phyloP scores from a whole-genome alignment of 805 yeast genomes.

The Nakazawaea ernobii region DNA sequence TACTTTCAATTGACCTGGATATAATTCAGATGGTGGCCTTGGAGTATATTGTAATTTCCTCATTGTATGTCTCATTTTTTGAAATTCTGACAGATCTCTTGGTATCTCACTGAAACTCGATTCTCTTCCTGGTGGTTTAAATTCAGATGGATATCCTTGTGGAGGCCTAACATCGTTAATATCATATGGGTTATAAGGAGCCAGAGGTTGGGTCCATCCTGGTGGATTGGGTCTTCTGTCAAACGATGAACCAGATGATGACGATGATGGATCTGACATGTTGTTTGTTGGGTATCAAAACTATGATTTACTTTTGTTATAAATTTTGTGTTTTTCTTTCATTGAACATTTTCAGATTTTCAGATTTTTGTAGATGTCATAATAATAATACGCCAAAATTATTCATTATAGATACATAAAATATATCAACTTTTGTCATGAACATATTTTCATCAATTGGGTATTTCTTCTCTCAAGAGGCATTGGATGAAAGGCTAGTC shows the following conservation, averaged over 20 bases:
- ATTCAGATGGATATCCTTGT: constrained; percentile 83
- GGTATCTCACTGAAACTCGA: constrained; percentile 48
- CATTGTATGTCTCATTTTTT: constrained; percentile 69
- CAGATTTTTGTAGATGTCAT: no score
- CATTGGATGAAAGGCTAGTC: constrained; percentile 45
- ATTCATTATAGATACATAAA: no score
- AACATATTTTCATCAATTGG: constrained; percentile 6
- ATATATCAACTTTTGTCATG: no score
- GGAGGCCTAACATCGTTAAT: constrained; percentile 73
- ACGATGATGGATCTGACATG: no score
- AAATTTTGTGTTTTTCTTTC: no score
- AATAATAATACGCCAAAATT: no score
- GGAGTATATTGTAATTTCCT: constrained; percentile 70
- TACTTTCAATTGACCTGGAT: constrained; percentile 76
- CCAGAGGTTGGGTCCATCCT: constrained; percentile 77
- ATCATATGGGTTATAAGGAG: constrained; percentile 84
- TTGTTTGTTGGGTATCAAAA: no score
- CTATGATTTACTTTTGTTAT: no score
- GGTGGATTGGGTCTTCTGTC: constrained; percentile 67
- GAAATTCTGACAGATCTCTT: constrained; percentile 59
- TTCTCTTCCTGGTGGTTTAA: constrained; percentile 55
- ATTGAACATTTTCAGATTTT: no score
- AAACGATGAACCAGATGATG: no score
- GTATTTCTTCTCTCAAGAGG: constrained; percentile 42
- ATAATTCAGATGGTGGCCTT: constrained; percentile 64